These are phyloP conservation scores for Trametes elegans DNA, from an alignment of 768 basidiomycete genomes.

Conservation along the genomic window DNA sequence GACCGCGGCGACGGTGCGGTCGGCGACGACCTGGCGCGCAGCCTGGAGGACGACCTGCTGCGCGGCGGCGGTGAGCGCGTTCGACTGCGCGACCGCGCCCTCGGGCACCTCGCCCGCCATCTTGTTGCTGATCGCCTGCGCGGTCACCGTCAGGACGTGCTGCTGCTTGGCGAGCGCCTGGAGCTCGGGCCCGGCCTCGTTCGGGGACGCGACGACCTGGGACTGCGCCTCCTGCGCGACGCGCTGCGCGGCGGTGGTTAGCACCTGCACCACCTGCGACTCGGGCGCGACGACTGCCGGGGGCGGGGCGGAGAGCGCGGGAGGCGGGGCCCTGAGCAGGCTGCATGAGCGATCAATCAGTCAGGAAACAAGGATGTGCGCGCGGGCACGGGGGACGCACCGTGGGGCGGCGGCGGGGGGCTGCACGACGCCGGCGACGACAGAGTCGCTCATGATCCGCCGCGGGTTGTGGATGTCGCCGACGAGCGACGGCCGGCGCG, in stretches of 20 bases:
- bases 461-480: conserved; percentile 41
- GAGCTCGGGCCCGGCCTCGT: conserved; percentile 44
- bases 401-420: conserved; percentile 26
- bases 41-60: conserved; percentile 82
- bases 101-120: conserved; percentile 50
- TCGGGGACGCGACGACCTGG: conserved; percentile 58
- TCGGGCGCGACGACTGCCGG: conserved; percentile 47
- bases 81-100: conserved; percentile 45
- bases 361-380: neutral
- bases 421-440: conserved; percentile 30
- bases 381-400: conserved; percentile 22
- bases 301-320: conserved; percentile 29
- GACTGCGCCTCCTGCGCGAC: conserved; percentile 73
- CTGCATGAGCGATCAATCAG: conserved; percentile 14
- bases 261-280: conserved; percentile 72
- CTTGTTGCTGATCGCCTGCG: conserved; percentile 73
- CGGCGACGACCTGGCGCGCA: conserved; percentile 56
- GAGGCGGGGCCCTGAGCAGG: conserved; percentile 33
- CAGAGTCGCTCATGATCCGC: conserved; percentile 41
- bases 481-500: conserved; percentile 47
- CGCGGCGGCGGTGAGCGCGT: conserved; percentile 67
- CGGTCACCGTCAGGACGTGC: conserved; percentile 69
- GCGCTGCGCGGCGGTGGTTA: conserved; percentile 74
- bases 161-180: conserved; percentile 79
- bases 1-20: conserved; percentile 45